Conservation (phyloP, 2,329 filamentous ascomycete genomes). For the Xylariaceae sp. region DNA sequence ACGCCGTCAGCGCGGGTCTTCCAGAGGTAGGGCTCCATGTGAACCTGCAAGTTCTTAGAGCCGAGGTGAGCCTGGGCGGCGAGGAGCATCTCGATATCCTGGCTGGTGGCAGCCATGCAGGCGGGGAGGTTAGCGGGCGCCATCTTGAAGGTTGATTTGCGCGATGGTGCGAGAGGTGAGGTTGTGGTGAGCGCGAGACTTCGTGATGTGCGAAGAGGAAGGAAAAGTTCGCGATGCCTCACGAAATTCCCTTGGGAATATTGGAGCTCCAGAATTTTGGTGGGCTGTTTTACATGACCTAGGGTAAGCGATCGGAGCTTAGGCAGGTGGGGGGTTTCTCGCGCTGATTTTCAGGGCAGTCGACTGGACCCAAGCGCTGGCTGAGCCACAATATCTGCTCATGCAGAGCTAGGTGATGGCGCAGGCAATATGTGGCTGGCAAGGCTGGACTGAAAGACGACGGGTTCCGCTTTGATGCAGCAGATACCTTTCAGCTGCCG, state of each 20-base stretch:
- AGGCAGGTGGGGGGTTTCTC: too few species aligned
- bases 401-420: too few species aligned
- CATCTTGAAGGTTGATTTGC: conserved; percentile 63
- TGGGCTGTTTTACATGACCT: conserved; percentile 14
- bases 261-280: conserved; percentile 18
- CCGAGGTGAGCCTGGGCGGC: conserved; percentile 95
- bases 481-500: too few species aligned
- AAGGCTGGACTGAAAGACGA: too few species aligned
- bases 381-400: too few species aligned
- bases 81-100: conserved; percentile 99
- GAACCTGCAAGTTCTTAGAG: conserved; percentile 98
- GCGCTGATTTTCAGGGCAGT: too few species aligned
- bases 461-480: too few species aligned
- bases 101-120: conserved; percentile 92
- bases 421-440: too few species aligned
- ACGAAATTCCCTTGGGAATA: conserved; percentile 13
- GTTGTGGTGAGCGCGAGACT: conserved; percentile 26
- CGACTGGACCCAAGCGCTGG: too few species aligned
- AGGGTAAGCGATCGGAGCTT: conserved; percentile 16
- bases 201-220: conserved; percentile 25
- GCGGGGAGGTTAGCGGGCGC: conserved; percentile 91
- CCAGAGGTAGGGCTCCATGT: conserved; percentile 99
- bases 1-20: conserved; percentile 98
- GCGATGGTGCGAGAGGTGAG: conserved; percentile 21
- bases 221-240: conserved; percentile 41